Evolutionary conservation across 108 stramenopile genomes (phyloP).

Genomic region (Skeletonema marinoi): DNA sequence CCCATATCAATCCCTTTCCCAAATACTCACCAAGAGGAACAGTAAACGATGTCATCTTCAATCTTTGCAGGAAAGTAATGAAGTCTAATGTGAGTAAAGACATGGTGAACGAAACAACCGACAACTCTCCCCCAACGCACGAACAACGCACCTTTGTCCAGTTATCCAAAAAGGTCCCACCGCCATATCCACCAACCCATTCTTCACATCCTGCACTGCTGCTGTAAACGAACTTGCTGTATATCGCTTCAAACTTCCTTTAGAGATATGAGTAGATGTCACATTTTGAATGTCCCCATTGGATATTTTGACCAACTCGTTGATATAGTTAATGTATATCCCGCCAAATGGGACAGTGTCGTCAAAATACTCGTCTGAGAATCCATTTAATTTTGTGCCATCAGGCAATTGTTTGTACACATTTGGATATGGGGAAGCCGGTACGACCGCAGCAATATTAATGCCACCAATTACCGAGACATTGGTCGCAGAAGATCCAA

Average conservation of each 20-base stretch:
- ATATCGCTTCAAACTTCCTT: neutral
- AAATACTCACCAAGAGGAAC: neutral
- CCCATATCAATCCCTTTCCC: neutral
- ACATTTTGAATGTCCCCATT: slow-evolving; percentile 25
- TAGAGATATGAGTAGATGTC: slow-evolving; percentile 18
- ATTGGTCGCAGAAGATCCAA: no score
- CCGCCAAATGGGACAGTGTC: slow-evolving; percentile 15
- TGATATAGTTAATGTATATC: slow-evolving; percentile 9
- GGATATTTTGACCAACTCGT: neutral
- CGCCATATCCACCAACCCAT: slow-evolving; percentile 27
- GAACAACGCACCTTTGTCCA: neutral
- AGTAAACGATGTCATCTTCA: neutral
- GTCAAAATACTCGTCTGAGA: neutral
- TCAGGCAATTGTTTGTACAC: neutral
- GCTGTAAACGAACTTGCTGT: slow-evolving; percentile 9
- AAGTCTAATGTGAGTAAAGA: no score
- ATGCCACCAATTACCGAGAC: neutral
- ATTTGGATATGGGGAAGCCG: neutral
- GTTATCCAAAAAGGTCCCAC: slow-evolving; percentile 32
- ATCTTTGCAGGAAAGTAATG: neutral
- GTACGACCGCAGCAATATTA: neutral
- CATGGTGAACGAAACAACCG: no score
- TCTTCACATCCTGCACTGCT: slow-evolving; percentile 14
- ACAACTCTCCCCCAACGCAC: no score
- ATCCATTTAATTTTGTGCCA: no score